These are phyloP conservation scores for Solanum chilense DNA, from an alignment of 257 asterid genomes.

Conservation along the genomic window DNA sequence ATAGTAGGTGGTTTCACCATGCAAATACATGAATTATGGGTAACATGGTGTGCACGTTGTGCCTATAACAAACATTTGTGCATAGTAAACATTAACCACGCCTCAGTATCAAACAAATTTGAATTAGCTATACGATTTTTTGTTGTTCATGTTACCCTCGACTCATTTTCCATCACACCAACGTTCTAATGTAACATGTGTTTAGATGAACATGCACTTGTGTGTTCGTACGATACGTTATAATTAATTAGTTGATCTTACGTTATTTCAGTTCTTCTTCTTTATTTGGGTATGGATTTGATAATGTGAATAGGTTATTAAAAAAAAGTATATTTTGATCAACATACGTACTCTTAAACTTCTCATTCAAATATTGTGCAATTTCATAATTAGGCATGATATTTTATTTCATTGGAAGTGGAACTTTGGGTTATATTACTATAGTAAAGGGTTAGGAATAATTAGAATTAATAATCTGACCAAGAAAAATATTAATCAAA, in stretches of 20 bases:
- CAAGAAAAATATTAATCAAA: neutral
- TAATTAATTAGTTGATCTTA: neutral
- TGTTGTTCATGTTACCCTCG: neutral
- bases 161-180: neutral
- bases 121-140: neutral
- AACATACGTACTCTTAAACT: neutral
- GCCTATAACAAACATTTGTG: neutral
- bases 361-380: neutral
- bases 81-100: neutral
- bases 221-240: neutral
- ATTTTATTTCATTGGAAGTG: neutral
- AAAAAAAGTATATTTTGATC: neutral
- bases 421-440: neutral
- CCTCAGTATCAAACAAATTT: neutral
- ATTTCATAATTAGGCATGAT: neutral
- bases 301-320: neutral
- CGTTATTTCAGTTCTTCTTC: neutral
- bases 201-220: neutral
- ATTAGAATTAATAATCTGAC: neutral
- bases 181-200: neutral
- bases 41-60: neutral
- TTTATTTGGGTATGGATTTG: neutral
- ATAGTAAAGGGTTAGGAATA: neutral
- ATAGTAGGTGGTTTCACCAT: neutral
- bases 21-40: neutral